A percentile compares a stretch with the other conserved stretches of the same genome.
phyloP scores from a whole-genome alignment of 331 rosid genomes.

The Malus hybrid region DNA sequence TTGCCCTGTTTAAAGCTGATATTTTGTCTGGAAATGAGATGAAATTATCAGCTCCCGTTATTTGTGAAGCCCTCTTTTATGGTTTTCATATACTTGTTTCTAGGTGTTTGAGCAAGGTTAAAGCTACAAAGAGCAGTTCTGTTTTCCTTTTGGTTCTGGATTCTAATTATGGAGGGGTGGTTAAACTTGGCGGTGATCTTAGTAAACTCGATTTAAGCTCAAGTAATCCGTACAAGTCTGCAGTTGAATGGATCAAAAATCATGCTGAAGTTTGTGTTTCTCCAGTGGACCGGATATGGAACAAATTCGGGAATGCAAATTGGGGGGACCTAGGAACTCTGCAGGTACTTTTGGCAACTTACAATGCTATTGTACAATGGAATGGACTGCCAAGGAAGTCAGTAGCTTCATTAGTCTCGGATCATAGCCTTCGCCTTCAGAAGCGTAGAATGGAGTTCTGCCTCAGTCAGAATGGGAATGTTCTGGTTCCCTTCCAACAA shows the following conservation, averaged over 20 bases:
- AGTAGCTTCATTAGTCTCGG: conserved; percentile 58
- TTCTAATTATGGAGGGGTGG: conserved; percentile 56
- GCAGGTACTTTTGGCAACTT: conserved; percentile 64
- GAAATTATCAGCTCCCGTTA: conserved; percentile 34
- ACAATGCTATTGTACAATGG: conserved; percentile 74
- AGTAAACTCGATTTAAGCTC: conserved; percentile 63
- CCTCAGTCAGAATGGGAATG: conserved; percentile 43
- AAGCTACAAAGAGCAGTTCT: conserved; percentile 44
- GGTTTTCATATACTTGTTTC: conserved; percentile 75
- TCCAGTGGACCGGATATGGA: conserved; percentile 62
- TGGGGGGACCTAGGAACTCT: conserved; percentile 85
- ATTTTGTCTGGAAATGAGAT: conserved; percentile 40
- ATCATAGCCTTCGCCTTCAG: conserved; percentile 78
- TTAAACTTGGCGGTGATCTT: conserved; percentile 66
- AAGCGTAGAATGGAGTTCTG: conserved; percentile 65
- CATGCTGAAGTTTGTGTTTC: conserved; percentile 54
- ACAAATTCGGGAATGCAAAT: conserved; percentile 61
- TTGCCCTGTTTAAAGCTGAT: conserved; percentile 56
- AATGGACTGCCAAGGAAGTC: conserved; percentile 77
- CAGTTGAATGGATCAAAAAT: conserved; percentile 61
- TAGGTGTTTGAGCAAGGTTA: conserved; percentile 55
- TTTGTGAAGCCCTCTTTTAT: conserved; percentile 78
- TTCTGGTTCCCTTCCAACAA: conserved; percentile 39
- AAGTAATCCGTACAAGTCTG: conserved; percentile 47
- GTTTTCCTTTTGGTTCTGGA: conserved; percentile 61